phyloP scores from a whole-genome alignment of 139 green algal genomes.

The Haematococcus lacustris region DNA sequence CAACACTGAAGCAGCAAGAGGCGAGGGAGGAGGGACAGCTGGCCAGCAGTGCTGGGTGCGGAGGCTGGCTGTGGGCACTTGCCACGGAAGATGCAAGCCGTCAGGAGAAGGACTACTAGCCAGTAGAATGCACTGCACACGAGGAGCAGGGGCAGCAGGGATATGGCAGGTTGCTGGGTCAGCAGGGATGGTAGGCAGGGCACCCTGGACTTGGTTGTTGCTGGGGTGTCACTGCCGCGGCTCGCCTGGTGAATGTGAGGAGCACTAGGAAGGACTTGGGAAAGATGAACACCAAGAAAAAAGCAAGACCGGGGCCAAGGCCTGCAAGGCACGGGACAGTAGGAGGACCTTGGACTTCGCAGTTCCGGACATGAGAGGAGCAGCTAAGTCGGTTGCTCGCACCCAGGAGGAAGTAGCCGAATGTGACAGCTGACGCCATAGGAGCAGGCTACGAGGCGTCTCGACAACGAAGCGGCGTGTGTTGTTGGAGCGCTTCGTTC shows the following conservation, averaged over 20 bases:
- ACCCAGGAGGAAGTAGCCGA: constrained; percentile 37
- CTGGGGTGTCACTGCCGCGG: background rate
- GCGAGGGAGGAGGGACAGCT: too few species aligned
- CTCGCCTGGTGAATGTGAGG: constrained; percentile 32
- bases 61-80: constrained; percentile 7
- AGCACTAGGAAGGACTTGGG: constrained; percentile 48
- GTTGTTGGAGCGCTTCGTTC: too few species aligned
- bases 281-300: constrained; percentile 37
- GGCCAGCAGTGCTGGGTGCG: too few species aligned
- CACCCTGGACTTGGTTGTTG: too few species aligned
- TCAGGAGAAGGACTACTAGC: constrained; percentile 38
- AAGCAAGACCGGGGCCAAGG: constrained; percentile 39
- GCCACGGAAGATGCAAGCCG: constrained; percentile 34
- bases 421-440: too few species aligned
- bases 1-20: too few species aligned
- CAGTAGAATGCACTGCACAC: constrained; percentile 42
- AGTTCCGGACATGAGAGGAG: background rate
- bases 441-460: too few species aligned
- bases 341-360: background rate
- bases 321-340: background rate
- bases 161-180: background rate
- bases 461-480: too few species aligned
- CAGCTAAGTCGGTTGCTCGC: background rate
- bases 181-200: too few species aligned
- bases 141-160: background rate